Percentiles rank a stretch among this genome's conserved stretches.
phyloP scores from a whole-genome alignment of 2,329 filamentous ascomycete species.

The Calonectria montana region DNA sequence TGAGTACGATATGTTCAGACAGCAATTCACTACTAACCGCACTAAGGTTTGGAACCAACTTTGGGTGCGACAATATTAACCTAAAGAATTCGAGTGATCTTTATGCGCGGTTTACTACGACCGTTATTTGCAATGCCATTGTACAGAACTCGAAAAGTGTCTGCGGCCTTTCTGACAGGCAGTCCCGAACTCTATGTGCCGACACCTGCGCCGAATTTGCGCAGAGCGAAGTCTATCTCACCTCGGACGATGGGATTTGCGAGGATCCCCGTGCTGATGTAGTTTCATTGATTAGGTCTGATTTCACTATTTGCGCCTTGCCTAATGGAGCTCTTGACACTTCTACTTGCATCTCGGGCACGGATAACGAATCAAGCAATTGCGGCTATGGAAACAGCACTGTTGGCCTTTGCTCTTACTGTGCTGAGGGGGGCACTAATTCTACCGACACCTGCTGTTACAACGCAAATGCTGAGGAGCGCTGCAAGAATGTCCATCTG shows the following conservation, averaged over 20 bases:
- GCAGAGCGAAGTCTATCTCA: constrained; percentile 87
- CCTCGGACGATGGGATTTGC: constrained; percentile 80
- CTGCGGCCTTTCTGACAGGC: constrained; percentile 74
- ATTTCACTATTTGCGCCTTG: constrained; percentile 90
- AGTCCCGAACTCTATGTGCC: constrained; percentile 84
- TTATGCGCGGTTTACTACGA: constrained; percentile 94
- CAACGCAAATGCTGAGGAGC: constrained; percentile 77
- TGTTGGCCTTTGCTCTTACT: constrained; percentile 87
- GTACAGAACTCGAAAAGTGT: constrained; percentile 84
- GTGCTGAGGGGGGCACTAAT: constrained; percentile 84
- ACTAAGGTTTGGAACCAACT: constrained; percentile 79
- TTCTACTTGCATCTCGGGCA: constrained; percentile 79
- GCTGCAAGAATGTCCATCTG: constrained; percentile 81
- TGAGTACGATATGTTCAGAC: constrained; percentile 56
- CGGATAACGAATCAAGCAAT: constrained; percentile 83
- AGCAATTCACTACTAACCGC: constrained; percentile 21
- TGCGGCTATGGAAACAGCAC: constrained; percentile 84
- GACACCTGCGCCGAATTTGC: constrained; percentile 89
- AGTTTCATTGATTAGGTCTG: constrained; percentile 83
- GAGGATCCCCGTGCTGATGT: constrained; percentile 73
- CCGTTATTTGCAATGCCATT: constrained; percentile 92
- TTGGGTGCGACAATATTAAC: constrained; percentile 85
- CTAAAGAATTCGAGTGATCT: constrained; percentile 81
- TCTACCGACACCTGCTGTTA: constrained; percentile 96
- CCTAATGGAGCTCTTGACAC: constrained; percentile 81